Base-by-base conservation (phyloP, 768 basidiomycete species). In the Lyophyllum decastes region DNA sequence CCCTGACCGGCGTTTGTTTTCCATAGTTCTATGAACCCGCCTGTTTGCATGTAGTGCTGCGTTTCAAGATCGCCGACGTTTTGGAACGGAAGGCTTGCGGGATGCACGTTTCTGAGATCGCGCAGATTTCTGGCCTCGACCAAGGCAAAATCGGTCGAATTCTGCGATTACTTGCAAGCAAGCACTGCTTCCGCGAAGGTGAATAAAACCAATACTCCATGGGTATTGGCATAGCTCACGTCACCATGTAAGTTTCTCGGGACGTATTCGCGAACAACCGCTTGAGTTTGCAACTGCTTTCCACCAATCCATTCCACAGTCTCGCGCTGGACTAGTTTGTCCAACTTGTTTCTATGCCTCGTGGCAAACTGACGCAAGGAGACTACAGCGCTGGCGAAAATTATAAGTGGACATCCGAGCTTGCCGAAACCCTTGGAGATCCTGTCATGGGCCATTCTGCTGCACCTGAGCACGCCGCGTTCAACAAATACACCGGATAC, bases 241-340 rank as follows among this genome's bases (percentile, higher is more conserved):
- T 38, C 6, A 10, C 30, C 30, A 30, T 17, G 16, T n/a, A 38
- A 38, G 77, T 78, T 2, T 61, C 63, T 24, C 62, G 62, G 12
- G 69, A 77, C 47, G 72, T 76, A 0, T 79, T 76, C 52, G 72
- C 74, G 2, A 78, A 80, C 54, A 80, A 77, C 60, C 70, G 77
- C 0, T 65, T 81, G 1, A 76, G 73, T 52, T 59, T 74, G 35
- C 63, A 68, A 30, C 65, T 78, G 0, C 49, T 72, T 0, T 74
- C 75, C 4, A 62, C 64, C 1, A 71, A 74, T 27, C 68, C 72
- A 3, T 55, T 77, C 1, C 62, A 65, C 10, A 60, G 56, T 22
- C 55, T 75, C 2, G 63, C 66, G 0, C 49, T 65, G 0, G 64
- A 72, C 35, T 47, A 72, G 73, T 75, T 40, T 7, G 67, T 26